Conservation (phyloP, 768 basidiomycete genomes). For the Lyophyllum atratum region DNA sequence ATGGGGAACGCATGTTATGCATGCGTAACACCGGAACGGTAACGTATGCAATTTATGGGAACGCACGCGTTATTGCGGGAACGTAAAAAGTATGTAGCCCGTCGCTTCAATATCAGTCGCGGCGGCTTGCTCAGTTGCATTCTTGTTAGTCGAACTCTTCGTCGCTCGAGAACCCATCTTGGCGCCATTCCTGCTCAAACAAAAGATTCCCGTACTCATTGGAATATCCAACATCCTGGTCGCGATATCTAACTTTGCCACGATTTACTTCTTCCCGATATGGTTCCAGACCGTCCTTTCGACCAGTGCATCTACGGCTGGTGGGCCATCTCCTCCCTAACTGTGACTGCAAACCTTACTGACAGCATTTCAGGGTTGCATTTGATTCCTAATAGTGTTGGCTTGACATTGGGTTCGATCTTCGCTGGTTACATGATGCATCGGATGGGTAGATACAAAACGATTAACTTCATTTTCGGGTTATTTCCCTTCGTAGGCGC, state of each 20-base stretch:
- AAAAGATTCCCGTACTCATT: slow-evolving; percentile 72
- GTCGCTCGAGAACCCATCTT: slow-evolving; percentile 73
- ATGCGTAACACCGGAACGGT: too few species aligned
- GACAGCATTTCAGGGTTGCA: slow-evolving; percentile 48
- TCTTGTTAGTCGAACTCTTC: slow-evolving; percentile 63
- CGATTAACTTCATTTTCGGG: slow-evolving; percentile 61
- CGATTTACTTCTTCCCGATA: slow-evolving; percentile 81
- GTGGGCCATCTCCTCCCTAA: slow-evolving; percentile 19
- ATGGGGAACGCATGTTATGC: too few species aligned
- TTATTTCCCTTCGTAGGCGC: slow-evolving; percentile 62
- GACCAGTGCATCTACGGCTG: slow-evolving; percentile 60
- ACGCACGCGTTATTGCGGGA: too few species aligned
- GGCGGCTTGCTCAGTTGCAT: slow-evolving; percentile 46
- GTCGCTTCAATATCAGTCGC: slow-evolving; percentile 49
- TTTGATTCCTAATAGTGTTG: slow-evolving; percentile 60
- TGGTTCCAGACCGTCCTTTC: slow-evolving; percentile 84
- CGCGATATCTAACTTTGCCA: slow-evolving; percentile 71
- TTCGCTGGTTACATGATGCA: slow-evolving; percentile 78
- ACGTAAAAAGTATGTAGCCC: too few species aligned
- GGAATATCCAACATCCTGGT: slow-evolving; percentile 76
- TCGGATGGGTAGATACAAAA: slow-evolving; percentile 62
- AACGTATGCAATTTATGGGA: too few species aligned
- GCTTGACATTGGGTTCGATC: slow-evolving; percentile 61
- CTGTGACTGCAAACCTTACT: not conserved
- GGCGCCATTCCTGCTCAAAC: slow-evolving; percentile 62